Evolutionary conservation across 1,284 basidiomycete genomes (phyloP).

Genomic region (Blastosporella zonata): DNA sequence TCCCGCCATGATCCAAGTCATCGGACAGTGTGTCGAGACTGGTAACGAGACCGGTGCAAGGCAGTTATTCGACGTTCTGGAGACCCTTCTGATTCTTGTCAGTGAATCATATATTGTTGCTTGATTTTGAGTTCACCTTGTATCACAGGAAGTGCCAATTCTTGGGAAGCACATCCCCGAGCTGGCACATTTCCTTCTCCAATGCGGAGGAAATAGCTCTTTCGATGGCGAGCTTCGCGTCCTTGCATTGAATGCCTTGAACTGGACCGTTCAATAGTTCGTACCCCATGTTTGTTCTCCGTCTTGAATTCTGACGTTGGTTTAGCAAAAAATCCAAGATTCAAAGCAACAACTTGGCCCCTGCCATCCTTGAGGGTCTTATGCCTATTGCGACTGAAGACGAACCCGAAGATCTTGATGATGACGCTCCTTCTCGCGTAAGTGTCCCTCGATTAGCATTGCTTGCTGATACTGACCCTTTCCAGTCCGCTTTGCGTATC

Average conservation of each 20-base stretch:
- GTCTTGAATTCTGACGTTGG: constrained; percentile 2
- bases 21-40: constrained; percentile 83
- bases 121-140: constrained; percentile 8
- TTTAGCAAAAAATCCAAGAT: constrained; percentile 96
- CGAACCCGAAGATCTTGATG: constrained; percentile 76
- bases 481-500: constrained; percentile 86
- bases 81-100: constrained; percentile 93
- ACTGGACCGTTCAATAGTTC: constrained; percentile 94
- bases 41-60: constrained; percentile 83
- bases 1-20: constrained; percentile 87
- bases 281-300: constrained; percentile 13
- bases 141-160: constrained; percentile 81
- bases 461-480: constrained; percentile 8
- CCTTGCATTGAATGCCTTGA: constrained; percentile 91
- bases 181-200: constrained; percentile 87
- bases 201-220: constrained; percentile 77
- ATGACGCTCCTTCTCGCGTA: constrained; percentile 89
- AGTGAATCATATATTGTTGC: constrained; percentile 23
- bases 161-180: constrained; percentile 88
- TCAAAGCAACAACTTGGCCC: constrained; percentile 83
- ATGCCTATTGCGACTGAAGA: constrained; percentile 95
- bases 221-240: constrained; percentile 85
- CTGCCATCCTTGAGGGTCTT: constrained; percentile 86
- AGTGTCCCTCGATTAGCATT: constrained; percentile 26
- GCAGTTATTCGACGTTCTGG: constrained; percentile 93